Evolutionary conservation across 495 filamentous ascomycete genomes (phyloP), one percentile per base, ranked within the genome.

Genomic region (Peziza echinospora): DNA sequence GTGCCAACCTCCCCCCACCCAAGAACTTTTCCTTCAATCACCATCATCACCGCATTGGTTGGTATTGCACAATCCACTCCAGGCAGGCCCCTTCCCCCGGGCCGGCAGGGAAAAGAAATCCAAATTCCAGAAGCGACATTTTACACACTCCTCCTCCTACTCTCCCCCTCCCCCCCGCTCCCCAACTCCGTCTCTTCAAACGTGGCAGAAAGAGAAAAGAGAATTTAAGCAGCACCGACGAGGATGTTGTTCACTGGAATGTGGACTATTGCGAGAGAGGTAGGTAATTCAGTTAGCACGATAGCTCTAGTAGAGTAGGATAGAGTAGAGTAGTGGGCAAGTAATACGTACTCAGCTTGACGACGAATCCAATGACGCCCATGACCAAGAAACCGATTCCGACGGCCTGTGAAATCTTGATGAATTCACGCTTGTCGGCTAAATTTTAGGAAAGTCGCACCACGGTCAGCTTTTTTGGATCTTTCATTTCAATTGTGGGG

Each of bases 321-420:
- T 24, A 53, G 44, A 48, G 23, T 17, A 45, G 39, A 46, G 23
- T 48, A 22, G 30, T 37, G 21, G 26, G 39, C 24, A 26, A 44
- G 52, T 11, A 45, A 21, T 13, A 65, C 76, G 49, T 69, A 85
- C 81, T 85, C 56, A 97, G 72, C 70, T 97, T 97, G 56, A 94
- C 81, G 45, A 93, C 65, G 67, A 89, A 94, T 47, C 87, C 87
- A 59, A 87, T 84, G 53, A 67, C 65, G 53, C 78, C 81, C 82
- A 91, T 89, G 37, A 87, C 74, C 24, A 91, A 58, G 65, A 92
- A 91, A 42, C 84, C 84, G 53, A 92, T 78, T 53, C 87, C 89
- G 49, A 97, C 89, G 49, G 89, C 87, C 64, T 93, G 85, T 57
- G 75, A 84, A 64, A 97, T 89, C 69, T 89, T 85, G 58, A 92